These are phyloP conservation scores for Elaeagnus macrophylla DNA, from an alignment of 306 rosid species.

Conservation along the genomic window DNA sequence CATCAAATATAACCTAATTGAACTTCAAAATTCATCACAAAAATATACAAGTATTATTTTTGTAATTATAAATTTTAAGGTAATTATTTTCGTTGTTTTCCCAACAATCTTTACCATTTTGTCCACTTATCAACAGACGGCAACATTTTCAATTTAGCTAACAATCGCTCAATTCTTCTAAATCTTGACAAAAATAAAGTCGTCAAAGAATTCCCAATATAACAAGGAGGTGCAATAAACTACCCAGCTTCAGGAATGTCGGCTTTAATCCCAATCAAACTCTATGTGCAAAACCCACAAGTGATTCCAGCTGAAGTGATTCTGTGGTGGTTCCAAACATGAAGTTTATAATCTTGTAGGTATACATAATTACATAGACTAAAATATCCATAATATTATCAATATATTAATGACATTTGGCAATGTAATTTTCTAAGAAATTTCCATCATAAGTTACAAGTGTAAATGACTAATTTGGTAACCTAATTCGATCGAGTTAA, in stretches of 20 bases:
- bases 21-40: too few relatives aligned
- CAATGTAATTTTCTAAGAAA: too few relatives aligned
- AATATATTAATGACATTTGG: too few relatives aligned
- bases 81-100: too few relatives aligned
- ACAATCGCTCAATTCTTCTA: conserved; percentile 65
- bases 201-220: conserved; percentile 38
- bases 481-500: too few relatives aligned
- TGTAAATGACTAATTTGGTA: too few relatives aligned
- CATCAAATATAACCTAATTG: conserved; percentile 59
- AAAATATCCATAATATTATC: too few relatives aligned
- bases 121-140: conserved; percentile 58
- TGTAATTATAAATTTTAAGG: too few relatives aligned
- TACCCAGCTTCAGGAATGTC: conserved; percentile 89
- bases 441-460: too few relatives aligned
- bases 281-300: conserved; percentile 1
- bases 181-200: conserved; percentile 30
- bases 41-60: too few relatives aligned
- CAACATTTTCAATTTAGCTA: conserved; percentile 61
- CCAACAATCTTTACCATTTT: conserved; percentile 89
- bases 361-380: conserved; percentile 5
- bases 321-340: conserved; percentile 58
- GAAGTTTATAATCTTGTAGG: conserved; percentile 37
- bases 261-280: conserved; percentile 50
- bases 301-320: conserved; percentile 41
- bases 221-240: conserved; percentile 62